These are phyloP conservation scores for Penicillium parvum DNA, from an alignment of 495 filamentous ascomycete genomes.

Conservation along the genomic window DNA sequence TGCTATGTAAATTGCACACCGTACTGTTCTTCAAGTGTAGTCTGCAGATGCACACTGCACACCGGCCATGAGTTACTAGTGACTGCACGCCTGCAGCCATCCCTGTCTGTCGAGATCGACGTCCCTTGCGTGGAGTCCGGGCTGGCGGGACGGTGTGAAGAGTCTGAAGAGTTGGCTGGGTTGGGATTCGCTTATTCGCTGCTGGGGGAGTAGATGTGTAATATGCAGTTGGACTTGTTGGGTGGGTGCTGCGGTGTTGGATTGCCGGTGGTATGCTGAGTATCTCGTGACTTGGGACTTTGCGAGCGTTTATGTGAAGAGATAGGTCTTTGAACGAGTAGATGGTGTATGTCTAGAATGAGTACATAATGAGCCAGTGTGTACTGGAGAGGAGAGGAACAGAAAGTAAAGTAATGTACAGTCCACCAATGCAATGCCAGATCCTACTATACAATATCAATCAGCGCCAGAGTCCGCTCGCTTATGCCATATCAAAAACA, in stretches of 20 bases:
- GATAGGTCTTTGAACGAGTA: too few relatives aligned
- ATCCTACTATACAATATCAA: background rate
- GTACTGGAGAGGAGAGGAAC: background rate
- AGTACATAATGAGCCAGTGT: too few relatives aligned
- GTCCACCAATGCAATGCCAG: background rate
- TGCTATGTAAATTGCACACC: too few relatives aligned
- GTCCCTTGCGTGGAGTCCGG: slow-evolving; percentile 19
- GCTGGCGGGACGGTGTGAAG: slow-evolving; percentile 9
- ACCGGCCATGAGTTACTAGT: background rate
- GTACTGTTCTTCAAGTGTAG: too few relatives aligned
- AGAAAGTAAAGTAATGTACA: background rate
- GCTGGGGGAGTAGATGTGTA: slow-evolving; percentile 10
- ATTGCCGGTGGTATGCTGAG: too few relatives aligned
- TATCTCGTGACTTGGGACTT: too few relatives aligned
- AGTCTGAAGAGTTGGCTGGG: slow-evolving; percentile 1
- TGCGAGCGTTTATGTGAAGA: too few relatives aligned
- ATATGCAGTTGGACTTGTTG: background rate
- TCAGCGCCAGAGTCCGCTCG: background rate
- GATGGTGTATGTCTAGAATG: too few relatives aligned
- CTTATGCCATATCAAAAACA: background rate
- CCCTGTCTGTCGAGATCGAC: slow-evolving; percentile 14
- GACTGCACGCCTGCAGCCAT: slow-evolving; percentile 4
- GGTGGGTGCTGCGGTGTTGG: background rate
- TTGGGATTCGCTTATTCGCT: slow-evolving; percentile 8
- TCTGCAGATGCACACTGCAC: too few relatives aligned